phyloP scores from a whole-genome alignment of 148 eudicot species.

The Polygonum maritimum region DNA sequence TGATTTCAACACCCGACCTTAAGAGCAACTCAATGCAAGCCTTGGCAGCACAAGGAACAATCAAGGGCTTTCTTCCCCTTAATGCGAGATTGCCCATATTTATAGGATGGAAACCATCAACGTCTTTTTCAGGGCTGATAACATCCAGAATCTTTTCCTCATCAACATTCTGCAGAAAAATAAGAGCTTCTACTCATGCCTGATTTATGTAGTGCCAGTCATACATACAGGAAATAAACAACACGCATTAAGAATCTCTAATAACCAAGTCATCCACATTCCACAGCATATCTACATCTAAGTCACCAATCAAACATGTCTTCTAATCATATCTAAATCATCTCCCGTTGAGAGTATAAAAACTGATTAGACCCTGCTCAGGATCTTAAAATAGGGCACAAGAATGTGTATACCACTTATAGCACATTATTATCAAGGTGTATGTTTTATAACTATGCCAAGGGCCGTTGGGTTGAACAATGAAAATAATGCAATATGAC shows the following conservation, averaged over 20 bases:
- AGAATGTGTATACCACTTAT: background rate
- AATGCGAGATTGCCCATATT: conserved; percentile 52
- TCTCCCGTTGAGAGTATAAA: background rate
- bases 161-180: conserved; percentile 31
- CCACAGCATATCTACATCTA: background rate
- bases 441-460: background rate
- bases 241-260: background rate
- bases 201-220: background rate
- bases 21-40: conserved; percentile 38
- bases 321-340: background rate
- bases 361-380: background rate
- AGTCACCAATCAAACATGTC: background rate
- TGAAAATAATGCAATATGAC: background rate
- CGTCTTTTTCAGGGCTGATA: conserved; percentile 43
- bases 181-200: background rate
- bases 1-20: conserved; percentile 30
- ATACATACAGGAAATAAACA: background rate
- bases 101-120: conserved; percentile 51
- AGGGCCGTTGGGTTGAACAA: background rate
- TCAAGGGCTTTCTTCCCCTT: conserved; percentile 43
- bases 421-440: background rate
- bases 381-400: background rate
- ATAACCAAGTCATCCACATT: background rate
- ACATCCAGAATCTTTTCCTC: conserved; percentile 38
- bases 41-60: conserved; percentile 48